A percentile compares a stretch with the other conserved stretches of the same genome.
These are phyloP conservation scores for Botrytis cinerea DNA, from an alignment of 2,329 filamentous ascomycete genomes.

Conservation along the genomic window DNA sequence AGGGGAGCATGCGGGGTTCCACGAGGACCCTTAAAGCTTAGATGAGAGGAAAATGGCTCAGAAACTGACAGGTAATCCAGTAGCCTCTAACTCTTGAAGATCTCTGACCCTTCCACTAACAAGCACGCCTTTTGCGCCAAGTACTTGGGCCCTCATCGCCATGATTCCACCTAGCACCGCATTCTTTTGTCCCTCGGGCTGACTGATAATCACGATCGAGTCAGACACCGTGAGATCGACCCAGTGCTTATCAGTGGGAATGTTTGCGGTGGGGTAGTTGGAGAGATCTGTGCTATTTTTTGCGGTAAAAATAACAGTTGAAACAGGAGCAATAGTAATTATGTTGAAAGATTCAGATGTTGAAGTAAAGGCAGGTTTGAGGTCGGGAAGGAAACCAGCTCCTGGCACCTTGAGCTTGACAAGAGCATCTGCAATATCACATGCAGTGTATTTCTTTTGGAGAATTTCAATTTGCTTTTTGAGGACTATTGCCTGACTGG, in stretches of 20 bases:
- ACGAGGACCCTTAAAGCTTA: background rate
- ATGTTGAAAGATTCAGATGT: conserved; percentile 31
- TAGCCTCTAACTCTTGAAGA: conserved; percentile 57
- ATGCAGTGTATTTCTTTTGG: conserved; percentile 46
- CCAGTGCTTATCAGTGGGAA: conserved; percentile 64
- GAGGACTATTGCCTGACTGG: background rate
- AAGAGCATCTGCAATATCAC: conserved; percentile 71
- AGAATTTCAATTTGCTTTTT: conserved; percentile 31
- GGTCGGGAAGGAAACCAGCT: conserved; percentile 67
- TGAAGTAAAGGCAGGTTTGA: conserved; percentile 41
- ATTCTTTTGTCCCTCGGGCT: conserved; percentile 65
- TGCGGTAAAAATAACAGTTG: conserved; percentile 63
- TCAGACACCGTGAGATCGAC: conserved; percentile 62
- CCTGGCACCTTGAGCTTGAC: conserved; percentile 67
- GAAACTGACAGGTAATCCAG: conserved; percentile 56
- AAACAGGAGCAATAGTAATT: conserved; percentile 50
- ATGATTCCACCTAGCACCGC: conserved; percentile 78
- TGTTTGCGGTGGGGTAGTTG: conserved; percentile 45
- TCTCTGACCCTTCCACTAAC: conserved; percentile 70
- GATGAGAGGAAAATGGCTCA: background rate
- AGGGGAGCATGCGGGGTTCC: background rate
- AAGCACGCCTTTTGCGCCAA: conserved; percentile 62
- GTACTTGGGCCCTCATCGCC: conserved; percentile 65
- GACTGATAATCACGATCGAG: conserved; percentile 66
- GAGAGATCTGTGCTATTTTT: conserved; percentile 51